These are phyloP conservation scores for Candida odintsovae DNA, from an alignment of 805 yeast genomes.

Conservation along the genomic window DNA sequence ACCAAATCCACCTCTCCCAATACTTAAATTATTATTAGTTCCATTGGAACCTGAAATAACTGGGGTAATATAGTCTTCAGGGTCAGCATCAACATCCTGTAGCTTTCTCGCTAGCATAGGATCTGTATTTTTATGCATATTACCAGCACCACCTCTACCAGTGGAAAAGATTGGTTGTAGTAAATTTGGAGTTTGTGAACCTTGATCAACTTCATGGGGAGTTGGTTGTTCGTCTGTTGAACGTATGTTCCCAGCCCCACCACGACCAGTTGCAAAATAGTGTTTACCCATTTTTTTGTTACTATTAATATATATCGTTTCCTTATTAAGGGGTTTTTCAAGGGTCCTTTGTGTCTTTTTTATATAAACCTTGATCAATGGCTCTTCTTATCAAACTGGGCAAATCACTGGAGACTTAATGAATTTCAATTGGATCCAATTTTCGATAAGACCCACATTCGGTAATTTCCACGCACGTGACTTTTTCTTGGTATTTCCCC, in stretches of 20 bases:
- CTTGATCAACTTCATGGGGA: slow-evolving; percentile 52
- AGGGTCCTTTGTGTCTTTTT: not conserved
- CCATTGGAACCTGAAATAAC: slow-evolving; percentile 31
- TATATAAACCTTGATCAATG: not conserved
- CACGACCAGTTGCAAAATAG: slow-evolving; percentile 67
- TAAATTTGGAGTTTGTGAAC: slow-evolving; percentile 56
- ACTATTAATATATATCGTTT: not conserved
- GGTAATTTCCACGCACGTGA: not conserved
- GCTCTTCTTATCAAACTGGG: not conserved
- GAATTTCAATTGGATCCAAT: not conserved
- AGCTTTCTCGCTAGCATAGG: slow-evolving; percentile 53
- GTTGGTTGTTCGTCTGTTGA: slow-evolving; percentile 37
- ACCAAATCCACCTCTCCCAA: slow-evolving; percentile 67
- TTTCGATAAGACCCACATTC: not conserved
- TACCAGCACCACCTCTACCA: slow-evolving; percentile 78
- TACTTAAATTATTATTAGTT: slow-evolving; percentile 24
- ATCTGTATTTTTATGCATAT: slow-evolving; percentile 60
- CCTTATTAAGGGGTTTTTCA: too few relatives aligned
- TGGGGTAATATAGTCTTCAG: slow-evolving; percentile 35
- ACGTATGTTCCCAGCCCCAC: slow-evolving; percentile 71
- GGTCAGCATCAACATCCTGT: slow-evolving; percentile 55
- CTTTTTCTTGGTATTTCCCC: not conserved
- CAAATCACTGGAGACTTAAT: not conserved
- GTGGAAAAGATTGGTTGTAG: slow-evolving; percentile 54
- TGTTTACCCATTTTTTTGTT: slow-evolving; percentile 16